A percentile compares a stretch with the other conserved stretches of the same genome.
Conservation (phyloP, 1,284 basidiomycete genomes). For the Blastosporella zonata region DNA sequence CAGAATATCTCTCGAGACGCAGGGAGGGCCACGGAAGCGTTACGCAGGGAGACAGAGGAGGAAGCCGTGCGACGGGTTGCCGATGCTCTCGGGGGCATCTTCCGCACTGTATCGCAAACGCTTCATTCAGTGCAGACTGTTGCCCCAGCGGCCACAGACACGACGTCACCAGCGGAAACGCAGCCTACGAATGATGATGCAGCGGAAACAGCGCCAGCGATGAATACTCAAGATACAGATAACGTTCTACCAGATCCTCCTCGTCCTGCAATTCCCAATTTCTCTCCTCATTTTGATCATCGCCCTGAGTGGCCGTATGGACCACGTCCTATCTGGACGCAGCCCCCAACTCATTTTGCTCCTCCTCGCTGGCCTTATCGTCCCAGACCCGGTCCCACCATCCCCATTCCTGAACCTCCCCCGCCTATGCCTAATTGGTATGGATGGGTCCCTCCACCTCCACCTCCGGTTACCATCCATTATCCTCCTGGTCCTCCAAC, state of each 20-base stretch:
- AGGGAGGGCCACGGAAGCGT: constrained; percentile 38
- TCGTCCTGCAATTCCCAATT: neutral
- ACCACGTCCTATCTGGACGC: too few relatives aligned
- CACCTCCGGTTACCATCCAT: neutral
- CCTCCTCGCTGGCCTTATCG: constrained; percentile 7
- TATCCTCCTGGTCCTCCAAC: neutral
- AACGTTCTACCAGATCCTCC: constrained; percentile 6
- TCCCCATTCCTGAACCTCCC: constrained; percentile 12
- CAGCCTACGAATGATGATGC: neutral
- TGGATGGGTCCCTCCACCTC: constrained; percentile 9
- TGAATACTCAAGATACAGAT: constrained; percentile 1
- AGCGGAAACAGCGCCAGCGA: neutral
- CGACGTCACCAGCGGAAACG: neutral
- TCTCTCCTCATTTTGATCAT: constrained; percentile 17
- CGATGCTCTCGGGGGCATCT: constrained; percentile 58
- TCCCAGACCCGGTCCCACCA: constrained; percentile 4
- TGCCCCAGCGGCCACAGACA: constrained; percentile 2
- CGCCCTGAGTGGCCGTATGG: too few relatives aligned
- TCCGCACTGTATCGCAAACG: constrained; percentile 49
- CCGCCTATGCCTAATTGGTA: constrained; percentile 14
- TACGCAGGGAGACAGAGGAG: constrained; percentile 49
- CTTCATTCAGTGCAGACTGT: constrained; percentile 7
- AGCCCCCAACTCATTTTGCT: constrained; percentile 9
- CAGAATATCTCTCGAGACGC: constrained; percentile 44
- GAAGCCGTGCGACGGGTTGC: constrained; percentile 63